Conservation (phyloP, 345 rosid species). For the sweet orange (Citrus sinensis) region DNA sequence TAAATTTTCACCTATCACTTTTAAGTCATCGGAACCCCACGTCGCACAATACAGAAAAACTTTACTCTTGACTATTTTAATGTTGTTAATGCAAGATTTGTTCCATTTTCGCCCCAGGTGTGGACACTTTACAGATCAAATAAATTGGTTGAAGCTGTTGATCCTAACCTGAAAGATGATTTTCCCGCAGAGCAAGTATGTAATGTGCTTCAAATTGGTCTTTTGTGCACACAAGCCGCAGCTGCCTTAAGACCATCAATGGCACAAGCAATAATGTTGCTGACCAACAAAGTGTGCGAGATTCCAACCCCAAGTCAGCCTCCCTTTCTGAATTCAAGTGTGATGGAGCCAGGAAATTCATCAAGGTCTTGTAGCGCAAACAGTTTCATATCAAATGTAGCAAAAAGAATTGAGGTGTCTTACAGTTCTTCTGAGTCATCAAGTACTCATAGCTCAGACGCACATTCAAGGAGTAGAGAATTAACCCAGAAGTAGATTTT, state of each 20-base stretch:
- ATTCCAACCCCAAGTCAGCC: conserved; percentile 47
- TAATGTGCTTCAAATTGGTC: conserved; percentile 42
- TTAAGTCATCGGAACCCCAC: not conserved
- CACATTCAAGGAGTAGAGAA: conserved; percentile 18
- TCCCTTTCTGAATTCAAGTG: conserved; percentile 36
- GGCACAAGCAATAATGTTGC: conserved; percentile 37
- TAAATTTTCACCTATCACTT: not conserved
- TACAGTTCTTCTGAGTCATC: conserved; percentile 26
- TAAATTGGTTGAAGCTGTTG: conserved; percentile 33
- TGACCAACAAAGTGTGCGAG: conserved; percentile 15
- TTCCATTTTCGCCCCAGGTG: conserved; percentile 29
- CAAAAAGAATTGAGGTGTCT: conserved; percentile 22
- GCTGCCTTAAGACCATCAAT: conserved; percentile 47
- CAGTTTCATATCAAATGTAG: conserved; percentile 28
- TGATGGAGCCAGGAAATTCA: conserved; percentile 20
- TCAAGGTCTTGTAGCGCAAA: conserved; percentile 16
- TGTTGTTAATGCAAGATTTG: not conserved
- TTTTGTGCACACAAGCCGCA: conserved; percentile 49
- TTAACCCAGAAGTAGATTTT: not conserved
- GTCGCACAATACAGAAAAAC: not conserved
- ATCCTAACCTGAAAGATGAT: conserved; percentile 24
- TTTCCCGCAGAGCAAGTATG: conserved; percentile 23
- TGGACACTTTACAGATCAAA: conserved; percentile 43
- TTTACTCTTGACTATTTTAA: not conserved
- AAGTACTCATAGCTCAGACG: conserved; percentile 25